A percentile compares a stretch with the other conserved stretches of the same genome.
These are phyloP conservation scores for Volvariella surrecta DNA, from an alignment of 1,284 basidiomycete genomes.

Conservation along the genomic window DNA sequence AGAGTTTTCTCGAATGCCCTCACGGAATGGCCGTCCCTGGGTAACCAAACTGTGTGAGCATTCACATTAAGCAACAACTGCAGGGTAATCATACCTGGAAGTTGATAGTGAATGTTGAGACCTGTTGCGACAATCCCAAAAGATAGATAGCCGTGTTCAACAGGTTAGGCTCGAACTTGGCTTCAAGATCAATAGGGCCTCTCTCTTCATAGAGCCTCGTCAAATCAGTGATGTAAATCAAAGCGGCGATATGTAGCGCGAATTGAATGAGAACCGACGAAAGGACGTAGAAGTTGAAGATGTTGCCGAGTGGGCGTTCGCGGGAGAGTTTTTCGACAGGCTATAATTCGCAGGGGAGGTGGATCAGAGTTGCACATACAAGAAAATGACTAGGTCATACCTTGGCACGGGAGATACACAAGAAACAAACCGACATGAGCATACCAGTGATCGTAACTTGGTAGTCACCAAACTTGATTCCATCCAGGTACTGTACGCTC, in stretches of 20 bases:
- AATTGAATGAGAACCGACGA: slow-evolving; percentile 89
- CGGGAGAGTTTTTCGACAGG: slow-evolving; percentile 88
- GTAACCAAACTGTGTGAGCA: slow-evolving; percentile 1
- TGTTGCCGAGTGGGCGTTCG: slow-evolving; percentile 87
- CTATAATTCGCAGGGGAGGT: slow-evolving; percentile 25
- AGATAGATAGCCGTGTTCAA: slow-evolving; percentile 95
- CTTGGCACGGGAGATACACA: slow-evolving; percentile 95
- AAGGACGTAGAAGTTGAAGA: slow-evolving; percentile 93
- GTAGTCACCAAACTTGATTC: slow-evolving; percentile 97
- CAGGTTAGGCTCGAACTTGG: slow-evolving; percentile 88
- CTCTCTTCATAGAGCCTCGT: slow-evolving; percentile 75
- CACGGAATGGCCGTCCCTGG: slow-evolving; percentile 89
- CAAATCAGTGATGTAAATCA: slow-evolving; percentile 87
- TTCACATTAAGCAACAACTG: no score
- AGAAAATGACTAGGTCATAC: slow-evolving; percentile 32
- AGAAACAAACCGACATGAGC: slow-evolving; percentile 95
- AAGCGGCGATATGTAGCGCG: slow-evolving; percentile 78
- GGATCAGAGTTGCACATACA: slow-evolving; percentile 1
- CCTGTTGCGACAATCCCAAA: slow-evolving; percentile 88
- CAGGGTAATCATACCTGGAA: slow-evolving; percentile 60
- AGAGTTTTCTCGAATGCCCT: slow-evolving; percentile 89
- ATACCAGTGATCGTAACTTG: slow-evolving; percentile 90
- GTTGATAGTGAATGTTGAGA: slow-evolving; percentile 95
- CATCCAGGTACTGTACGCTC: slow-evolving; percentile 93
- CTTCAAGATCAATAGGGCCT: slow-evolving; percentile 83